Conservation (phyloP, 768 basidiomycete genomes). For the Boletus rubroflammeus region DNA sequence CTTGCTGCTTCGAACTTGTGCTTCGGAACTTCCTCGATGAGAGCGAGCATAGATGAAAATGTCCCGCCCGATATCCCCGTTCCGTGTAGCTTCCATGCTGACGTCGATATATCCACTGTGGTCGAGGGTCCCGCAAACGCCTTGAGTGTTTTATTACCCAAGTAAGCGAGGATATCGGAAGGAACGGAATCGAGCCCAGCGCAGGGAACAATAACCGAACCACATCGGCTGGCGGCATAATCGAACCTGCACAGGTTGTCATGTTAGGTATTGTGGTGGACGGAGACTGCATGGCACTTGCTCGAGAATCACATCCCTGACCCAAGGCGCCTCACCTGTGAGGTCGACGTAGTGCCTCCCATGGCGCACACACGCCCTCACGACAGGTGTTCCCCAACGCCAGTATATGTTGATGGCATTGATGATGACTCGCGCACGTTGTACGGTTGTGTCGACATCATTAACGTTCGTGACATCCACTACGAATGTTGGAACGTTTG, state of each 20-base stretch:
- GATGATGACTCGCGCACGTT: constrained; percentile 61
- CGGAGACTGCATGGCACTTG: constrained; percentile 31
- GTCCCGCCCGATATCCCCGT: constrained; percentile 35
- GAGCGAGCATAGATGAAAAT: constrained; percentile 34
- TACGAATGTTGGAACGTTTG: constrained; percentile 43
- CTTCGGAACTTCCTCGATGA: constrained; percentile 32
- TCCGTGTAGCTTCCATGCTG: constrained; percentile 40
- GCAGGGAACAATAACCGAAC: constrained; percentile 73
- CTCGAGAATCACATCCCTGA: constrained; percentile 57
- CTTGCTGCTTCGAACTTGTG: constrained; percentile 28
- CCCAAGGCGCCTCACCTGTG: constrained; percentile 69
- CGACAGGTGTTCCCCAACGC: constrained; percentile 69
- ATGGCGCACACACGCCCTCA: constrained; percentile 70
- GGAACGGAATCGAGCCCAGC: constrained; percentile 80
- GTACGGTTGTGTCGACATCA: constrained; percentile 57
- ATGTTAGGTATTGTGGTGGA: constrained; percentile 4
- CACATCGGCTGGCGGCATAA: constrained; percentile 63
- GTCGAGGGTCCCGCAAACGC: constrained; percentile 33
- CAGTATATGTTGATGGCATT: constrained; percentile 77
- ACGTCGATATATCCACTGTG: constrained; percentile 52
- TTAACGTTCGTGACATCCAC: constrained; percentile 57
- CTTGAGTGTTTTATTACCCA: constrained; percentile 70
- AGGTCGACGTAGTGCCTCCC: constrained; percentile 87
- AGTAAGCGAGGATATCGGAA: constrained; percentile 64
- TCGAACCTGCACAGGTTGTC: constrained; percentile 51